Conservation (phyloP, 805 yeast genomes). For the Yamadazyma insecticola region DNA sequence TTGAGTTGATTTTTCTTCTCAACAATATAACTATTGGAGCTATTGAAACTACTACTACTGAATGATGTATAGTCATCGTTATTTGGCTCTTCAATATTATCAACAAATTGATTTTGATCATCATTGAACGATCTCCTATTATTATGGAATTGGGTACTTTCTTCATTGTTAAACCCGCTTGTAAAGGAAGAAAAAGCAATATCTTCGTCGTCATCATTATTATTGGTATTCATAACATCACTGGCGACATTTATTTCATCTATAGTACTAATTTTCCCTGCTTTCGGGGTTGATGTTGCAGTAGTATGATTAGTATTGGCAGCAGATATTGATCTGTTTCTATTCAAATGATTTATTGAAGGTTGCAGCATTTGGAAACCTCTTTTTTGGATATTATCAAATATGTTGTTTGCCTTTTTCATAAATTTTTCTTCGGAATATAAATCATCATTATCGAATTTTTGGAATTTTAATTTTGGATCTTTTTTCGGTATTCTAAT, state of each 20-base stretch:
- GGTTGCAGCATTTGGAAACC: constrained; percentile 18
- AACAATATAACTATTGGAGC: not conserved
- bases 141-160: constrained; percentile 10
- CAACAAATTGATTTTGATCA: not conserved
- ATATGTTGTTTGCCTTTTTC: constrained; percentile 35
- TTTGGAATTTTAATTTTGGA: constrained; percentile 25
- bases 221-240: too few species aligned
- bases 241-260: constrained; percentile 14
- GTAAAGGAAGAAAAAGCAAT: constrained; percentile 29
- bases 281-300: constrained; percentile 38
- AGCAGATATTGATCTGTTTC: not conserved
- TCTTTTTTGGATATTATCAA: constrained; percentile 33
- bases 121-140: not conserved
- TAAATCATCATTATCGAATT: constrained; percentile 27
- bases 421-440: constrained; percentile 34
- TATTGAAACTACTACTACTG: constrained; percentile 2
- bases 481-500: constrained; percentile 2
- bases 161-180: constrained; percentile 26
- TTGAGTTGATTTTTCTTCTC: not conserved
- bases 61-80: constrained; percentile 13
- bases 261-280: constrained; percentile 14
- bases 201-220: constrained; percentile 4
- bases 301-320: constrained; percentile 14
- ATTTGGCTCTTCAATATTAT: not conserved
- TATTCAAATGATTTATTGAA: constrained; percentile 1